Evolutionary conservation across 495 filamentous ascomycete genomes (phyloP), one percentile per base, ranked within the genome.

Genomic region (Cercophora sp.): DNA sequence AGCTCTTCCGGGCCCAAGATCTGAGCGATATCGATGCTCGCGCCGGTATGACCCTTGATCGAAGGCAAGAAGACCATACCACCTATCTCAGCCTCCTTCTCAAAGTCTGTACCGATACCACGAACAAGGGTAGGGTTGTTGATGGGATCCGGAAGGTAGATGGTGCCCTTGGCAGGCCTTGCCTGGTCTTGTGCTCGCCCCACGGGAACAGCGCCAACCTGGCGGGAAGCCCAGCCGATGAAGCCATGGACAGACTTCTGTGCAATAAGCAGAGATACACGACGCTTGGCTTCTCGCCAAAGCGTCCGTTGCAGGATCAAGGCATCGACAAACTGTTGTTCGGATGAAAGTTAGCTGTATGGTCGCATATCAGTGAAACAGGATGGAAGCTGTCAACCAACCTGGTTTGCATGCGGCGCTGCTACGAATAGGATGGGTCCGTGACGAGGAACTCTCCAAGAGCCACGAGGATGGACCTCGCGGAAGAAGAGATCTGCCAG

Each of bases 401-500:
- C 89, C 82, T 98, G 93, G 67, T 98, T 98, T 40, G 93, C 94
- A 78, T 98, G 93, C 55, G 93, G 93, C 16, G 94, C 93, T n/a
- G 91, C 92, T 54, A 98, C 93, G 63, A 98, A 92, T 34, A 98
- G 89, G 48, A 98, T 80, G 0, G 93, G 91, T 1, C 89, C 93
- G 56, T 80, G 79, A 53, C 84, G 79, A 29, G 93, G 93, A 19
- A 98, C 86, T 68, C 88, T 89, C 89, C 93, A 98, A 41, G 89
- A 85, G 50, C 90, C 88, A 39, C 93, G 86, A 6, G 93, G 92
- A 64, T 97, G 91, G 2, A 98, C 88, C 71, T 98, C 93, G 59
- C 93, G 84, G 77, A 98, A 98, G 81, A 98, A 98, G 48, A 96
- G 81, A 65, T 96, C 93, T 29, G 90, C 82, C 19, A 96, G 76